These are phyloP conservation scores for Setaria viridis DNA, from an alignment of 202 grass and related monocot species.

Conservation along the genomic window DNA sequence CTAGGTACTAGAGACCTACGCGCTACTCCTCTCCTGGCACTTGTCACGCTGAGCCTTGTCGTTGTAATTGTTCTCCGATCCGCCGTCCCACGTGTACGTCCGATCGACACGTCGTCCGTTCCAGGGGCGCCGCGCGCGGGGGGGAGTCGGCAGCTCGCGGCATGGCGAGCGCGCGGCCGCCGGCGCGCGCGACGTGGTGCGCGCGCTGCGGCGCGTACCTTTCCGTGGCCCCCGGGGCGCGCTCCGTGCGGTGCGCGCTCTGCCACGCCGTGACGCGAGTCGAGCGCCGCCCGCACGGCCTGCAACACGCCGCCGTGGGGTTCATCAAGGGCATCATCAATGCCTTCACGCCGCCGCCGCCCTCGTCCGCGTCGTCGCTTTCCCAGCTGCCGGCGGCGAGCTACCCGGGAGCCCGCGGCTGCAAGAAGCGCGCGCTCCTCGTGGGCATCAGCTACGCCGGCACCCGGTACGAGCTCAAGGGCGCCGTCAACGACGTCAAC, in stretches of 20 bases:
- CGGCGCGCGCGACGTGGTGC: conserved; percentile 39
- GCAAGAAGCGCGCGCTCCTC: conserved; percentile 77
- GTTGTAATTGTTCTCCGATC: background rate
- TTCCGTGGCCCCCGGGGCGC: conserved; percentile 13
- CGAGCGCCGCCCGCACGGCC: conserved; percentile 27
- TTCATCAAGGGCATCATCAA: conserved; percentile 60
- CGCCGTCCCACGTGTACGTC: conserved; percentile 1
- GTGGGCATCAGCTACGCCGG: conserved; percentile 75
- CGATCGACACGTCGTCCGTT: conserved; percentile 14
- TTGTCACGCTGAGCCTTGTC: background rate
- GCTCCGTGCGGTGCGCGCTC: conserved; percentile 57
- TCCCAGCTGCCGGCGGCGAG: conserved; percentile 30
- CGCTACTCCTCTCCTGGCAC: background rate
- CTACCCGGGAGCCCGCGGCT: conserved; percentile 54
- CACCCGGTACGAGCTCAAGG: conserved; percentile 74
- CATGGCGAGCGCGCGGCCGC: conserved; percentile 48
- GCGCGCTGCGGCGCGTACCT: conserved; percentile 51
- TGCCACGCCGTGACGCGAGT: conserved; percentile 53
- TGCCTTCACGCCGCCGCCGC: background rate
- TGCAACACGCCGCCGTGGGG: conserved; percentile 43
- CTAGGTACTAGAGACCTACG: background rate
- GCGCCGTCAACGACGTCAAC: conserved; percentile 80
- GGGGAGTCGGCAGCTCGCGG: too few relatives aligned
- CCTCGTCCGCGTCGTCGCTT: background rate
- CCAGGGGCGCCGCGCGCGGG: too few relatives aligned